Percentiles rank a stretch among this genome's conserved stretches.
phyloP scores from a whole-genome alignment of 2,329 filamentous ascomycete species.

The Ceratocystis ficicola region DNA sequence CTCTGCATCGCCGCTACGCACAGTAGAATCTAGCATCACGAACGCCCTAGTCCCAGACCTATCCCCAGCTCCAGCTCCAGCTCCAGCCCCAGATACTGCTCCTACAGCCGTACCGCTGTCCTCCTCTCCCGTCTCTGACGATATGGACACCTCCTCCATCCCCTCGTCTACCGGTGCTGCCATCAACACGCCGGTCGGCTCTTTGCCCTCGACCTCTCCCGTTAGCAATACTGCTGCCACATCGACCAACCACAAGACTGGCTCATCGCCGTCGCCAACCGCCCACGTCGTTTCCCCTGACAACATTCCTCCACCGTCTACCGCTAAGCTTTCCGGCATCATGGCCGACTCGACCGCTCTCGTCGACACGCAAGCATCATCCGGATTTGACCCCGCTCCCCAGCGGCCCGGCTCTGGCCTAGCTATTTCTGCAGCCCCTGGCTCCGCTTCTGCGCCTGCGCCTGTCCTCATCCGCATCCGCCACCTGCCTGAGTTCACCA shows the following conservation, averaged over 20 bases:
- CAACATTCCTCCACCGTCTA: not conserved
- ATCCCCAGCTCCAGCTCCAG: not conserved
- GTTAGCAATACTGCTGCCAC: constrained; percentile 1
- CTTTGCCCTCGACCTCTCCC: constrained; percentile 8
- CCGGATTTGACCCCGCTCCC: constrained; percentile 20
- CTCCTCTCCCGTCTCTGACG: not conserved
- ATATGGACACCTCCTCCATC: not conserved
- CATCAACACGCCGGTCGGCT: constrained; percentile 14
- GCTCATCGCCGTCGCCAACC: constrained; percentile 3
- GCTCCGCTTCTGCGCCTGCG: too few relatives aligned
- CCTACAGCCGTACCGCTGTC: not conserved
- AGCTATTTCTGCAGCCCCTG: too few relatives aligned
- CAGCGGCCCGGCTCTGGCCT: constrained; percentile 6
- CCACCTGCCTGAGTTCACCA: constrained; percentile 16
- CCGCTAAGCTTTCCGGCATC: constrained; percentile 13
- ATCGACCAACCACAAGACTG: not conserved
- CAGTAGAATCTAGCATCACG: not conserved
- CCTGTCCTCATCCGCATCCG: constrained; percentile 17
- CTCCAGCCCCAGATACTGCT: too few relatives aligned
- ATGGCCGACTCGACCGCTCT: constrained; percentile 15
- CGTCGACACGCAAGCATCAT: not conserved
- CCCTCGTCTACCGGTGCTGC: not conserved
- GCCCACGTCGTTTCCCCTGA: not conserved
- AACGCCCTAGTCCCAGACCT: not conserved
- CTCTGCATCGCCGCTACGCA: too few relatives aligned